A percentile compares a stretch with the other conserved stretches of the same genome.
Conservation (phyloP, 495 filamentous ascomycete genomes). For the Pseudotulostoma volvatum region DNA sequence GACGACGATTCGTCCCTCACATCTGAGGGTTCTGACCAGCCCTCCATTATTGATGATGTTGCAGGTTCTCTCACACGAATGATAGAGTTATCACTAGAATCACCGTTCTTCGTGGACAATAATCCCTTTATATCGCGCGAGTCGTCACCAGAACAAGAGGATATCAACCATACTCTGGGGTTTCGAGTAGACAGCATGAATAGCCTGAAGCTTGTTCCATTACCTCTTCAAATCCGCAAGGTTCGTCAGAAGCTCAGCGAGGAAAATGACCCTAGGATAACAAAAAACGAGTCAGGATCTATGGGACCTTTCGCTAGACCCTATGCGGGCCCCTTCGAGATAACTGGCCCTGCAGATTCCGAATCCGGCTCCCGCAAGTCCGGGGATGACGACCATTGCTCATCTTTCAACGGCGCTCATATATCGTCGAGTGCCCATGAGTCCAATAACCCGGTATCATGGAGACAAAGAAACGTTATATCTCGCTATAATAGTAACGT, state of each 20-base stretch:
- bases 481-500: constrained; percentile 12
- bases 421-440: not conserved
- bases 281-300: not conserved
- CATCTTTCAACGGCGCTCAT: not conserved
- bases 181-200: not conserved
- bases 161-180: not conserved
- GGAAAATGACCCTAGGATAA: not conserved
- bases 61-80: constrained; percentile 13
- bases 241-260: not conserved
- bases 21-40: constrained; percentile 1
- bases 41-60: constrained; percentile 7
- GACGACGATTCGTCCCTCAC: constrained; percentile 2
- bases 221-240: constrained; percentile 15
- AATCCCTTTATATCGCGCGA: constrained; percentile 15
- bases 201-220: constrained; percentile 7
- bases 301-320: not conserved
- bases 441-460: not conserved
- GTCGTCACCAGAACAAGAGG: not conserved
- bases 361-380: not conserved
- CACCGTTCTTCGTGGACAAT: constrained; percentile 3
- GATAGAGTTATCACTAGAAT: constrained; percentile 11
- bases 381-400: too few species aligned
- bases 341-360: not conserved
- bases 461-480: not conserved
- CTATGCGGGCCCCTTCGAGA: not conserved